A percentile compares a stretch with the other conserved stretches of the same genome.
phyloP scores from a whole-genome alignment of 192 early-diverging fungal genomes.

The Chytriomyces hyalinus region DNA sequence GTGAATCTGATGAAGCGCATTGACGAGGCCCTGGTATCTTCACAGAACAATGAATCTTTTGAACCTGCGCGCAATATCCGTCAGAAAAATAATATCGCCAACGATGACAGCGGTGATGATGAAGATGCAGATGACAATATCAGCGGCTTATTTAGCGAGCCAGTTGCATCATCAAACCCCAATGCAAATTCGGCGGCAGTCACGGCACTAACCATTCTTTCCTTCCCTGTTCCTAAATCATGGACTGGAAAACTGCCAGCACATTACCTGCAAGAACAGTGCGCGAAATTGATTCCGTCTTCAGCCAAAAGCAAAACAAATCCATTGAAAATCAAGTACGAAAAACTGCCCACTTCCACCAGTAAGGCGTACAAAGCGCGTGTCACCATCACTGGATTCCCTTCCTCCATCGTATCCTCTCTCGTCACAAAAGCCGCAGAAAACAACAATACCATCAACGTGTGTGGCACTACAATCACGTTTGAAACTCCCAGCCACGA shows the following conservation, averaged over 20 bases:
- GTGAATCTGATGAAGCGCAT: background rate
- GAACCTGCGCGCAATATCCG: background rate
- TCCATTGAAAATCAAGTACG: conserved; percentile 22
- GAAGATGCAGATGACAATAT: conserved; percentile 30
- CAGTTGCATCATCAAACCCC: background rate
- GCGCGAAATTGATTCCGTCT: conserved; percentile 3
- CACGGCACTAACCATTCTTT: background rate
- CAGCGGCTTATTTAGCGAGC: conserved; percentile 26
- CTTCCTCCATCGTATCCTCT: no score
- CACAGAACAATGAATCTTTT: background rate
- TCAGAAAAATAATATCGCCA: background rate
- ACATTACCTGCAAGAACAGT: conserved; percentile 29
- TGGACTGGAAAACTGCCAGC: conserved; percentile 44
- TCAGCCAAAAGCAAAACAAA: background rate
- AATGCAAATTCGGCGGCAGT: background rate
- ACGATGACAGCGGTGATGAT: background rate
- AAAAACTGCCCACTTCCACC: background rate
- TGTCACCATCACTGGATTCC: conserved; percentile 1
- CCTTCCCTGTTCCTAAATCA: conserved; percentile 32
- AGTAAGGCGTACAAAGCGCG: background rate
- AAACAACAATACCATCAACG: background rate
- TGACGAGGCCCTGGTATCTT: background rate
- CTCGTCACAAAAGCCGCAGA: no score
- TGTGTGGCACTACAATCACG: background rate
- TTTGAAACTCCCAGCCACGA: conserved; percentile 9